Conservation (phyloP, 2,329 filamentous ascomycete genomes). For the Penicillium sp. region DNA sequence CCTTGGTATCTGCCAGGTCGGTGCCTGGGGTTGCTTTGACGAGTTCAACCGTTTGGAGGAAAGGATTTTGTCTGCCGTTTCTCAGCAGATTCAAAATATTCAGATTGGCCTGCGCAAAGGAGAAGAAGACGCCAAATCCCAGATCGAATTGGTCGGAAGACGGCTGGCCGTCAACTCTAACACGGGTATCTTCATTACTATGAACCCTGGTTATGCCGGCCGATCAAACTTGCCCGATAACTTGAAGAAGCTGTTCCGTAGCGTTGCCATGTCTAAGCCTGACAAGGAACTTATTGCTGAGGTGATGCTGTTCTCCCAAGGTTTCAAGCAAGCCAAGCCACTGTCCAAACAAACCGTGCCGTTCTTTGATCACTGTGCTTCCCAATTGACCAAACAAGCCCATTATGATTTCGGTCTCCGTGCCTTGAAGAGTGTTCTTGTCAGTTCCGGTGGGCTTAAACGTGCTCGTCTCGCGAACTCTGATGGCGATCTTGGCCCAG, state of each 20-base stretch:
- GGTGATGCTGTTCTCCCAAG: slow-evolving; percentile 99
- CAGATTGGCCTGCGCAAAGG: slow-evolving; percentile 90
- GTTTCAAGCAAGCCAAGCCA: slow-evolving; percentile 93
- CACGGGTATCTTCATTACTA: slow-evolving; percentile 99
- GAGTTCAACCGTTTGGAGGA: slow-evolving; percentile 99
- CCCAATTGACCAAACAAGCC: slow-evolving; percentile 84
- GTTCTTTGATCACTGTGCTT: slow-evolving; percentile 91
- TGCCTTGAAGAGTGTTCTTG: slow-evolving; percentile 95
- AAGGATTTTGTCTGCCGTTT: slow-evolving; percentile 94
- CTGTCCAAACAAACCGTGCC: slow-evolving; percentile 95
- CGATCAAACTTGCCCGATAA: slow-evolving; percentile 98
- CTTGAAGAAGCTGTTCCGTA: slow-evolving; percentile 98
- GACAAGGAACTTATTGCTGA: slow-evolving; percentile 99
- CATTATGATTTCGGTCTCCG: slow-evolving; percentile 99
- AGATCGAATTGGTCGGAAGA: slow-evolving; percentile 92
- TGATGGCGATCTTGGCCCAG: slow-evolving; percentile 59
- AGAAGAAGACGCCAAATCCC: slow-evolving; percentile 74
- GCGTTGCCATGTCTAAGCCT: slow-evolving; percentile 98
- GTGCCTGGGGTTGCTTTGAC: slow-evolving; percentile 99
- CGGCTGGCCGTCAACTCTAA: slow-evolving; percentile 87
- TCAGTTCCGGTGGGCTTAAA: slow-evolving; percentile 93
- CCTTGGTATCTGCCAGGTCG: slow-evolving; percentile 97
- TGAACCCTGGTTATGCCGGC: slow-evolving; percentile 99
- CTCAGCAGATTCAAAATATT: slow-evolving; percentile 99
- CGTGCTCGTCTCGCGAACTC: slow-evolving; percentile 68